Percentiles rank a stretch among this genome's conserved stretches.
Evolutionary conservation across 225 moss, liverwort and hornwort species (phyloP).

Genomic region (Thuidium tamariscinum): DNA sequence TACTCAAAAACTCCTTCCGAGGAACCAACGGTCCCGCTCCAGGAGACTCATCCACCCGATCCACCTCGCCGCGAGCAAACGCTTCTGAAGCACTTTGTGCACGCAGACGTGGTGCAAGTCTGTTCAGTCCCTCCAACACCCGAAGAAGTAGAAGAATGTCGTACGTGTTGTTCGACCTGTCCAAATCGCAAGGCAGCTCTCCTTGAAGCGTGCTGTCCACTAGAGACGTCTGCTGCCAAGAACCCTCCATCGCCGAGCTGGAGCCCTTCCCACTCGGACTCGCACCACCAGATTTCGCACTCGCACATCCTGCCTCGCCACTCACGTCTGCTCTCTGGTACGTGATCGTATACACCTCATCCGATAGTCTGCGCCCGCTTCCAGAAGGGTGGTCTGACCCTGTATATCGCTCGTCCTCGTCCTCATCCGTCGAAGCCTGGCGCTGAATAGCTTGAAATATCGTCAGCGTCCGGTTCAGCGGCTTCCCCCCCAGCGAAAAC

Average conservation of each 20-base stretch:
- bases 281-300: slow-evolving; percentile 29
- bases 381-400: slow-evolving; percentile 70
- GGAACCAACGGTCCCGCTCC: slow-evolving; percentile 59
- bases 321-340: slow-evolving; percentile 61
- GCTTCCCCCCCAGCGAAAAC: slow-evolving; percentile 72
- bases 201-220: slow-evolving; percentile 79
- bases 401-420: slow-evolving; percentile 85
- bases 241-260: slow-evolving; percentile 34
- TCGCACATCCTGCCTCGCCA: slow-evolving; percentile 28
- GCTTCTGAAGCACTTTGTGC: slow-evolving; percentile 60
- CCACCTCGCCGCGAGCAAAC: slow-evolving; percentile 47
- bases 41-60: slow-evolving; percentile 25
- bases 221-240: slow-evolving; percentile 86
- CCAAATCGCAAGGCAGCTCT: slow-evolving; percentile 89
- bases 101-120: slow-evolving; percentile 74
- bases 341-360: slow-evolving; percentile 87
- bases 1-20: slow-evolving; percentile 78
- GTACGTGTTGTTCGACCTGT: slow-evolving; percentile 79
- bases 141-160: slow-evolving; percentile 78
- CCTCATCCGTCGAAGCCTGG: slow-evolving; percentile 68
- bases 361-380: slow-evolving; percentile 80
- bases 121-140: slow-evolving; percentile 81
- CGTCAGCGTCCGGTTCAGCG: slow-evolving; percentile 62
- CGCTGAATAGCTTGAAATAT: slow-evolving; percentile 96
- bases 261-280: slow-evolving; percentile 31